These are phyloP conservation scores for Citrus hindsii DNA, from an alignment of 345 rosid species.

Conservation along the genomic window DNA sequence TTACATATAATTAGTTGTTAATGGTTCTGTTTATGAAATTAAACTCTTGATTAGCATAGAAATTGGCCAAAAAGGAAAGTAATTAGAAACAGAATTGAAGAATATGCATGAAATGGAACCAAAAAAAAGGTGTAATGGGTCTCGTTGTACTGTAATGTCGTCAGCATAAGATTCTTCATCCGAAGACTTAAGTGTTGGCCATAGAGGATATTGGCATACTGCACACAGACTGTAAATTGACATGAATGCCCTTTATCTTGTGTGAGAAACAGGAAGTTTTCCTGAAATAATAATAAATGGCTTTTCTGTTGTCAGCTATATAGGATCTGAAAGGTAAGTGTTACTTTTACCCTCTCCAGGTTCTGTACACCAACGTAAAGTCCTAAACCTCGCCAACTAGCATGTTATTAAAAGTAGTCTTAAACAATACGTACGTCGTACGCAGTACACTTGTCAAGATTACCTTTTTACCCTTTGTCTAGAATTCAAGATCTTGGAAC, in stretches of 20 bases:
- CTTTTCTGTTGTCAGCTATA: neutral
- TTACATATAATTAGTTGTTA: neutral
- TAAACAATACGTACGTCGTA: neutral
- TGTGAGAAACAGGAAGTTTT: neutral
- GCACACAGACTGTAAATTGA: neutral
- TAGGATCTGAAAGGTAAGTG: neutral
- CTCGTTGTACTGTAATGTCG: too few species aligned
- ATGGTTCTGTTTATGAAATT: too few species aligned
- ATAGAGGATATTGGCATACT: too few species aligned
- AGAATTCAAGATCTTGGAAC: too few species aligned
- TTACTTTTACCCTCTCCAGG: neutral
- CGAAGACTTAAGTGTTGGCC: neutral
- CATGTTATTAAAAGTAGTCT: neutral
- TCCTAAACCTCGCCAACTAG: neutral
- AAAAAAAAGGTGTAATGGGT: too few species aligned
- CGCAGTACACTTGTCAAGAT: too few species aligned
- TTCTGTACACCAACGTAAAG: neutral
- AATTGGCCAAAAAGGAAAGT: too few species aligned
- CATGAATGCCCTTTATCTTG: neutral
- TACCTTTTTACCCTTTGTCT: too few species aligned
- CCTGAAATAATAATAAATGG: neutral
- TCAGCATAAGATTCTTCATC: constrained; percentile 8
- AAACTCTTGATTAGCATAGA: too few species aligned
- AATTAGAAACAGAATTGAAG: too few species aligned
- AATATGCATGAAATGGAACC: too few species aligned